Evolutionary conservation across 2,329 filamentous ascomycete genomes (phyloP), one percentile per base, ranked within the genome.

Genomic region (Monilinia laxa): DNA sequence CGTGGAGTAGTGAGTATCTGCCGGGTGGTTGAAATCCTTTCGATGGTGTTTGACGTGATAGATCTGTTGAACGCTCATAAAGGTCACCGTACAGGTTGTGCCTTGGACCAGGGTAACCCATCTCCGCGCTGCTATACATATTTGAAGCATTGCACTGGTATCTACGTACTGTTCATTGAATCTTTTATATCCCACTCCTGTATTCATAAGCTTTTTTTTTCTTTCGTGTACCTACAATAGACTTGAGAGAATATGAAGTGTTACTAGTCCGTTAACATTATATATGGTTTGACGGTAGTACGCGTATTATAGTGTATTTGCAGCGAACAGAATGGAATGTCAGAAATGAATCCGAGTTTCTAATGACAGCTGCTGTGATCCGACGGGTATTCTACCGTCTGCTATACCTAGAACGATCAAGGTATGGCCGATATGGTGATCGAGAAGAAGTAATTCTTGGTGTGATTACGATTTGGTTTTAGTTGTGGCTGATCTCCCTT

Each of bases 351-450:
- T 35, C 12, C 57, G 45, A 60, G 28, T 16, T 38, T 25, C 4
- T 59, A 47, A 31, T 60, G 58, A 60, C 58, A 51, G 20, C 58
- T 35, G 58, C 28, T 23, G 58, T 60, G 28, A 60, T 25, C 58
- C 58, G 58, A 51, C 45, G 45, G 58, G 40, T 42, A 42, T 5
- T 42, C 14, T 47, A 10, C 5, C 42, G 25, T 20, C 20, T 35
- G 31, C 5, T 35, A 35, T 35, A 35, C 31, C 4, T 7, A 35
- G 31, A 49, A n/a, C 11, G 7, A 49, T 7, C 45, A 23, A 20
- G 18, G 31, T 35, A 35, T 35, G 31, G 7, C 31, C 31, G 31
- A 35, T 35, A 35, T 35, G 31, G 3, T 31, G 28, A 35, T 20
- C 7, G 42, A 59, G 42, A 49, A 59, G 42, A 59, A 59, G 25